These are phyloP conservation scores for Fibroporia radiculosa DNA, from an alignment of 768 basidiomycete genomes.

Conservation along the genomic window DNA sequence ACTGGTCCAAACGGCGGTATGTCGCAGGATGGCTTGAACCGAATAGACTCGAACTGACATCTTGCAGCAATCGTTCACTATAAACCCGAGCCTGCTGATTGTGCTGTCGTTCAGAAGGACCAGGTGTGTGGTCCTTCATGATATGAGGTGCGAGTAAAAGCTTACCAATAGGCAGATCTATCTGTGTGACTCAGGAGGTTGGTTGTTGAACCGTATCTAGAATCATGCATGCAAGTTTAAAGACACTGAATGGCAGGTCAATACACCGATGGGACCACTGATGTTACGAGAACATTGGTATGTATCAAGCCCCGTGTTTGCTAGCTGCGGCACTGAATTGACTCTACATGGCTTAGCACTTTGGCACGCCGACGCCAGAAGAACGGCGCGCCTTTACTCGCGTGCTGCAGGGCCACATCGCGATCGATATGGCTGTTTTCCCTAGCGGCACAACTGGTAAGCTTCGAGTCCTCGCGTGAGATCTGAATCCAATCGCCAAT, in stretches of 20 bases:
- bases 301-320: conserved; percentile 13
- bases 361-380: conserved; percentile 74
- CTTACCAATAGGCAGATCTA: conserved; percentile 37
- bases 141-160: neutral
- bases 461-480: no score
- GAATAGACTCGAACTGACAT: neutral
- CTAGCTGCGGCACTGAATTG: neutral
- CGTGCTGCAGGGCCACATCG: conserved; percentile 86
- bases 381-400: conserved; percentile 87
- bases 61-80: conserved; percentile 87
- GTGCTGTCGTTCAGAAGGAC: conserved; percentile 67
- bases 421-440: conserved; percentile 80
- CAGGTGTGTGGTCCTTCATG: conserved; percentile 37
- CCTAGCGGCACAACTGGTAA: conserved; percentile 73
- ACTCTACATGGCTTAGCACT: conserved; percentile 47
- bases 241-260: conserved; percentile 42
- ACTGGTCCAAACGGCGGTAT: conserved; percentile 87
- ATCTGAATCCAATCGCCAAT: no score
- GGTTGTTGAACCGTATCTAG: conserved; percentile 6
- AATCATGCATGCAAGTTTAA: neutral
- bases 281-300: conserved; percentile 87
- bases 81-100: conserved; percentile 64
- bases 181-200: conserved; percentile 84
- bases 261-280: conserved; percentile 91
- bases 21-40: conserved; percentile 13